A percentile compares a stretch with the other conserved stretches of the same genome.
Evolutionary conservation across 2,329 filamentous ascomycete genomes (phyloP).

Genomic region (Sporothrix phasma): DNA sequence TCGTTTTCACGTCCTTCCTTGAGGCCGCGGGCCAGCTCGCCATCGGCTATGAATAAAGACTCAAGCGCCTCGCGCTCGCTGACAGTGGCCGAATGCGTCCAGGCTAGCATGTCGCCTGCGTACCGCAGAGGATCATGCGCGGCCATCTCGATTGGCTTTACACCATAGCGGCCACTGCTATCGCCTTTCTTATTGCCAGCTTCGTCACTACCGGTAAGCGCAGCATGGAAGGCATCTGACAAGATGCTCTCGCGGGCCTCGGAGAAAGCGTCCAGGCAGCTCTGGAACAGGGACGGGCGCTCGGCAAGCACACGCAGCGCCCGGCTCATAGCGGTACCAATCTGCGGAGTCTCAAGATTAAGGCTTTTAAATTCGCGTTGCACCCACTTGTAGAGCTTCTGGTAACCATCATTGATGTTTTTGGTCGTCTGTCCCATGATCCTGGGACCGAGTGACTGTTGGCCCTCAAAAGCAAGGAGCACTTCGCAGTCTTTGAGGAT

Average conservation of each 20-base stretch:
- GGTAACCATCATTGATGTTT: conserved; percentile 78
- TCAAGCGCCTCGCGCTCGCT: conserved; percentile 90
- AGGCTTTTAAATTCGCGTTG: conserved; percentile 86
- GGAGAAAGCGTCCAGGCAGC: conserved; percentile 84
- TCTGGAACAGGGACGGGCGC: conserved; percentile 81
- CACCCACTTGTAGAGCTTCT: conserved; percentile 93
- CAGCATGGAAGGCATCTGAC: conserved; percentile 80
- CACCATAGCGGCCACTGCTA: conserved; percentile 42
- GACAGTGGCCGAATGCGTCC: conserved; percentile 88
- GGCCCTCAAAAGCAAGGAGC: conserved; percentile 82
- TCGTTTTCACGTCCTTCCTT: conserved; percentile 72
- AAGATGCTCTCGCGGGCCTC: conserved; percentile 80
- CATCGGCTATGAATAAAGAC: conserved; percentile 81
- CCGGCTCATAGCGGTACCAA: conserved; percentile 72
- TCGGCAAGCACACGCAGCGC: conserved; percentile 83
- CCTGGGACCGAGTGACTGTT: conserved; percentile 77
- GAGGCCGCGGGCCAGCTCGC: conserved; percentile 76
- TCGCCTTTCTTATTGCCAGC: conserved; percentile 27
- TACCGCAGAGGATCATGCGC: conserved; percentile 89
- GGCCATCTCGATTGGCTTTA: conserved; percentile 87
- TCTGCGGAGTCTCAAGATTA: conserved; percentile 89
- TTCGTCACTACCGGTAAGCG: conserved; percentile 63
- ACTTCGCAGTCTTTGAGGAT: conserved; percentile 85
- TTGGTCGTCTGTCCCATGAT: conserved; percentile 86
- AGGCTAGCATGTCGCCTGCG: conserved; percentile 93